Percentiles rank a stretch among this genome's conserved stretches.
Conservation (phyloP, 495 filamentous ascomycete genomes). For the Aspergillus funiculosus region DNA sequence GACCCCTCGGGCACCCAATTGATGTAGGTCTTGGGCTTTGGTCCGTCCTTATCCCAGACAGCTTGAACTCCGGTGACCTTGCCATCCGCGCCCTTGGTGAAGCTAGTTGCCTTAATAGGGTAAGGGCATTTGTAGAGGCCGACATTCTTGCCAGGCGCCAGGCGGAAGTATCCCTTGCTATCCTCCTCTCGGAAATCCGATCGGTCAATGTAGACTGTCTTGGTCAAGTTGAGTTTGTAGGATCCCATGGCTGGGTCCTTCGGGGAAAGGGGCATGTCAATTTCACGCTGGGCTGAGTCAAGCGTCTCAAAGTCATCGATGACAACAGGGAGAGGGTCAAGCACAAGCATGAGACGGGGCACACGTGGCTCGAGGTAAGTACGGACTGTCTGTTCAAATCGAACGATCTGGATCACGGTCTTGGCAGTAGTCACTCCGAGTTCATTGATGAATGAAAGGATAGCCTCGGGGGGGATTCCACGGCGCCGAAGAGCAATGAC, state of each 20-base stretch:
- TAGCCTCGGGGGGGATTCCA: conserved; percentile 80
- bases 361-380: conserved; percentile 78
- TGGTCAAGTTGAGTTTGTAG: conserved; percentile 52
- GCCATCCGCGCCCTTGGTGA: conserved; percentile 57
- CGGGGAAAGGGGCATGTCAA: conserved; percentile 56
- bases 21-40: conserved; percentile 55
- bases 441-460: conserved; percentile 81
- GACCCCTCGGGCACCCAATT: conserved; percentile 77
- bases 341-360: conserved; percentile 74
- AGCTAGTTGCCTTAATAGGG: conserved; percentile 65
- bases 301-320: conserved; percentile 69
- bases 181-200: conserved; percentile 86
- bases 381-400: conserved; percentile 75
- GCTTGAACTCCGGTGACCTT: conserved; percentile 38
- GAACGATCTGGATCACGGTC: conserved; percentile 63
- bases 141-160: conserved; percentile 84
- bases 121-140: conserved; percentile 79
- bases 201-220: conserved; percentile 93
- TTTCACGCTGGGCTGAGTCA: conserved; percentile 52
- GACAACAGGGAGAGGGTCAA: conserved; percentile 64
- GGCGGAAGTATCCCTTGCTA: conserved; percentile 83
- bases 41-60: conserved; percentile 10
- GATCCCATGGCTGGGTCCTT: conserved; percentile 23
- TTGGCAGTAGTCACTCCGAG: conserved; percentile 77
- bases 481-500: conserved; percentile 77